Evolutionary conservation across 2,329 filamentous ascomycete genomes (phyloP).

Genomic region (Tolypocladium album): DNA sequence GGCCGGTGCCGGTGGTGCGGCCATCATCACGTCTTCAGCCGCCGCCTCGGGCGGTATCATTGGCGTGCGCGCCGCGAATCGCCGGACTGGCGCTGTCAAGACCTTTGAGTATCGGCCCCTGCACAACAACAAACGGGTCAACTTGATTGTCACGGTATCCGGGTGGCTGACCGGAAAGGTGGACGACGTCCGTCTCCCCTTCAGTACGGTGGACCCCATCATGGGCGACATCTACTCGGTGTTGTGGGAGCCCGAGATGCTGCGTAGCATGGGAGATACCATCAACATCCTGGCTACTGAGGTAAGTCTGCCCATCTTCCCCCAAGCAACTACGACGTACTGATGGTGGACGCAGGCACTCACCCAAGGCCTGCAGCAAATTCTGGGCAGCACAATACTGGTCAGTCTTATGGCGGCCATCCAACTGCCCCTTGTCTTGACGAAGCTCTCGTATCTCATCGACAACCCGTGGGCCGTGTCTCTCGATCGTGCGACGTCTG

Average conservation of each 20-base stretch:
- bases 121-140: slow-evolving; percentile 96
- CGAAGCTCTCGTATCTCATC: slow-evolving; percentile 90
- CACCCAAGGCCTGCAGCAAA: slow-evolving; percentile 91
- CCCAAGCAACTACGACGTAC: not conserved
- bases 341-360: slow-evolving; percentile 51
- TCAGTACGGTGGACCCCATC: slow-evolving; percentile 89
- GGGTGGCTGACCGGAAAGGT: slow-evolving; percentile 99
- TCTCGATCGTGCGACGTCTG: slow-evolving; percentile 75
- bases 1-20: slow-evolving; percentile 83
- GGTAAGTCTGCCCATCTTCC: slow-evolving; percentile 39
- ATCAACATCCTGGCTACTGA: slow-evolving; percentile 98
- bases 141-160: slow-evolving; percentile 87
- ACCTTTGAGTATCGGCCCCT: slow-evolving; percentile 95
- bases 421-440: slow-evolving; percentile 82
- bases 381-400: slow-evolving; percentile 81
- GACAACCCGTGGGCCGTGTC: slow-evolving; percentile 99
- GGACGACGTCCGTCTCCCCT: slow-evolving; percentile 90
- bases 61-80: slow-evolving; percentile 72
- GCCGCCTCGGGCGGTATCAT: slow-evolving; percentile 81
- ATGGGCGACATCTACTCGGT: slow-evolving; percentile 99
- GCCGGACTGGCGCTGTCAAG: slow-evolving; percentile 81
- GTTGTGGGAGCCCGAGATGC: slow-evolving; percentile 96
- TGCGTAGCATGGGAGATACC: slow-evolving; percentile 94
- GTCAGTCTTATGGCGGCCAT: slow-evolving; percentile 85
- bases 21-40: slow-evolving; percentile 83